A percentile compares a stretch with the other conserved stretches of the same genome.
Evolutionary conservation across 1,284 basidiomycete genomes (phyloP).

Genomic region (Moesziomyces antarcticus): DNA sequence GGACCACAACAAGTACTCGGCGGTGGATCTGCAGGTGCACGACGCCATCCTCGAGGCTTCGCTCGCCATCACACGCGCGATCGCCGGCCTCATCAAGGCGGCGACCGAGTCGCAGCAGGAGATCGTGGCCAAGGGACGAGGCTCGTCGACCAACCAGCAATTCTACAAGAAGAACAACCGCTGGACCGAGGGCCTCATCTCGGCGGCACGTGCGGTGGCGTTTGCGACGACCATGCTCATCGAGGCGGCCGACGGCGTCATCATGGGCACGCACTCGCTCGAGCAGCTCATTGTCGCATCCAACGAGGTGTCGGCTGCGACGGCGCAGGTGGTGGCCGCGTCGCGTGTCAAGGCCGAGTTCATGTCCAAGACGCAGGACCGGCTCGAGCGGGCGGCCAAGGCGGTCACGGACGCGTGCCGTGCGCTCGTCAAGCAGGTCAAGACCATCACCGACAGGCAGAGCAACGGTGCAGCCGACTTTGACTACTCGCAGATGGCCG

Average conservation of each 20-base stretch:
- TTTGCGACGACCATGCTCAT: constrained; percentile 97
- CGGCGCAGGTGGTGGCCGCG: constrained; percentile 97
- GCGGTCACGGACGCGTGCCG: constrained; percentile 99
- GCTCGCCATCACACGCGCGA: constrained; percentile 93
- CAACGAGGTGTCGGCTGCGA: constrained; percentile 95
- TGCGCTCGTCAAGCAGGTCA: constrained; percentile 95
- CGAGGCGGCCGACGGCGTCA: constrained; percentile 95
- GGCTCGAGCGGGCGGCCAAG: constrained; percentile 93
- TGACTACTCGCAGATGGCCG: constrained; percentile 92
- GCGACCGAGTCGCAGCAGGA: constrained; percentile 98
- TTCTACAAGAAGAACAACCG: constrained; percentile 99
- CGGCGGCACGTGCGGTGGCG: constrained; percentile 95
- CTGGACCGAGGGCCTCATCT: constrained; percentile 99
- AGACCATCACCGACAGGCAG: constrained; percentile 88
- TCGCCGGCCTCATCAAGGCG: constrained; percentile 91
- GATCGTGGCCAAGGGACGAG: constrained; percentile 94
- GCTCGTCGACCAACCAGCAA: constrained; percentile 86
- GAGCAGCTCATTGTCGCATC: constrained; percentile 99
- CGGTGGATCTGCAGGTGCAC: constrained; percentile 94
- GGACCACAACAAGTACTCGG: constrained; percentile 83
- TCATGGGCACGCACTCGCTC: constrained; percentile 93
- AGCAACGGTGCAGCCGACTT: constrained; percentile 78
- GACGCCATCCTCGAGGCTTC: constrained; percentile 95
- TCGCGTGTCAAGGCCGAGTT: constrained; percentile 97
- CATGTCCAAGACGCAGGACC: constrained; percentile 98